Percentiles rank a stretch among this genome's conserved stretches.
phyloP scores from a whole-genome alignment of 352 stramenopile species.

The Phytophthora crassamura region DNA sequence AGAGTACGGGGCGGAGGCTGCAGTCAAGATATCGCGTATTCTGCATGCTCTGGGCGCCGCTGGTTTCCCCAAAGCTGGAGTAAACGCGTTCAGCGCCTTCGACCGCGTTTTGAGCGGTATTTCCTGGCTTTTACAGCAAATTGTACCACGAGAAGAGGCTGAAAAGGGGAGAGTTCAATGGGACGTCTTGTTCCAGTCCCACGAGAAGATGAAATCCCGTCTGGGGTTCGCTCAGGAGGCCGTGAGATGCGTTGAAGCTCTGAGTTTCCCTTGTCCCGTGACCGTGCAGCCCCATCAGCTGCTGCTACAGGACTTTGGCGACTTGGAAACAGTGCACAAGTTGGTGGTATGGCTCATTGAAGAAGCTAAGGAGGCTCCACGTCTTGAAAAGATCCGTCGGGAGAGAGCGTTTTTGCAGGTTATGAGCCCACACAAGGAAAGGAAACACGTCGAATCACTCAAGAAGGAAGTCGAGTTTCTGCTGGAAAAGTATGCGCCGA shows the following conservation, averaged over 20 bases:
- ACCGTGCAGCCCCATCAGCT: slow-evolving; percentile 74
- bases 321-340: slow-evolving; percentile 62
- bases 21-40: slow-evolving; percentile 38
- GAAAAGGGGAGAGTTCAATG: slow-evolving; percentile 59
- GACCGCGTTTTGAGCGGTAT: slow-evolving; percentile 68
- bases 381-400: slow-evolving; percentile 48
- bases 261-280: slow-evolving; percentile 38
- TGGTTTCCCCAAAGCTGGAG: slow-evolving; percentile 56
- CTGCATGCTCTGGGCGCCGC: slow-evolving; percentile 40
- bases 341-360: slow-evolving; percentile 66
- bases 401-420: slow-evolving; percentile 45
- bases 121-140: slow-evolving; percentile 66
- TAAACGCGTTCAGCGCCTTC: slow-evolving; percentile 60
- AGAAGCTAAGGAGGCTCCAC: slow-evolving; percentile 33
- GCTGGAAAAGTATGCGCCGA: slow-evolving; percentile 44
- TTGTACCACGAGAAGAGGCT: slow-evolving; percentile 59
- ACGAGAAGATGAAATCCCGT: slow-evolving; percentile 72
- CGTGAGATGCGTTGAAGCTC: slow-evolving; percentile 47
- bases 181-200: slow-evolving; percentile 68
- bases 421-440: slow-evolving; percentile 14
- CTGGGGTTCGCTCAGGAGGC: slow-evolving; percentile 74
- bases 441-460: slow-evolving; percentile 17
- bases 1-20: slow-evolving; percentile 43
- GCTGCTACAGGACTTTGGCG: slow-evolving; percentile 80
- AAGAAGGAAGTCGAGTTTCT: slow-evolving; percentile 59